phyloP scores from a whole-genome alignment of 495 filamentous ascomycete genomes.

The Talaromyces adpressus region DNA sequence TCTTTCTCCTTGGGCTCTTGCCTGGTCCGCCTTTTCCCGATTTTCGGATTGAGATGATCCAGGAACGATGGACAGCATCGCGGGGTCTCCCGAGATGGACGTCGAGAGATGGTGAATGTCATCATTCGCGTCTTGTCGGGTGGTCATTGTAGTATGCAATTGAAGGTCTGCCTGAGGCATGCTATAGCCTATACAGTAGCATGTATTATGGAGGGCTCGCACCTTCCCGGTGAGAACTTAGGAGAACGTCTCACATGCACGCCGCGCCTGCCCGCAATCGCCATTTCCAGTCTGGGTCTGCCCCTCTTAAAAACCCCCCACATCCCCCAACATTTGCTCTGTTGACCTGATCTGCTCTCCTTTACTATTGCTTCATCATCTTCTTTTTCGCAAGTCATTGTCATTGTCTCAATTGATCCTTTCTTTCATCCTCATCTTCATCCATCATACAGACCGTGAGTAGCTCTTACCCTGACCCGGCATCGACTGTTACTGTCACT shows the following conservation, averaged over 20 bases:
- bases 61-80: not conserved
- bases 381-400: not conserved
- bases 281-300: not conserved
- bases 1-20: not conserved
- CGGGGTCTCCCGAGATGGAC: not conserved
- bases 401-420: not conserved
- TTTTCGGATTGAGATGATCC: not conserved
- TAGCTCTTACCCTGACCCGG: not conserved
- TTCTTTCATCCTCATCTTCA: not conserved
- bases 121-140: not conserved
- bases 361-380: not conserved
- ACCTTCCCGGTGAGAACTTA: not conserved
- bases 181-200: too few relatives aligned
- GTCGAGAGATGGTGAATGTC: not conserved
- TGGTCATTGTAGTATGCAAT: not conserved
- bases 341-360: not conserved
- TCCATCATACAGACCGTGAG: not conserved
- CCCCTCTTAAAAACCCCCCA: not conserved
- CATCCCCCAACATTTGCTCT: not conserved
- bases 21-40: slow-evolving; percentile 23
- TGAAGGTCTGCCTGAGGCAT: not conserved
- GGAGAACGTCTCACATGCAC: not conserved
- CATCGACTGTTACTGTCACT: not conserved
- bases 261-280: not conserved
- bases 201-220: not conserved